Evolutionary conservation across 352 stramenopile genomes (phyloP), one percentile per base, ranked within the genome.

Genomic region (Pilasporangium apinafurcum): DNA sequence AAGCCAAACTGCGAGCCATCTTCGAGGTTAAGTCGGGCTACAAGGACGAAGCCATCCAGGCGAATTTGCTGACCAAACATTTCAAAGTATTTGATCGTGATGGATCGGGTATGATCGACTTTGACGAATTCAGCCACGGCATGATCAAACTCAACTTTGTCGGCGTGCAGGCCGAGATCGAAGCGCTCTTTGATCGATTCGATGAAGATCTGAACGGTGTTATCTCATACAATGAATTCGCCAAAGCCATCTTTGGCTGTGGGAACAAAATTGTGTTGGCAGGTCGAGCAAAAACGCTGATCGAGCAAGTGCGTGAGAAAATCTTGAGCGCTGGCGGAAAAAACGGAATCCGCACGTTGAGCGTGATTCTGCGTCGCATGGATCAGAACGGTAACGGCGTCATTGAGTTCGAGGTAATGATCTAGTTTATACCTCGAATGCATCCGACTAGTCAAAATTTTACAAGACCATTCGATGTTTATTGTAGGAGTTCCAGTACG

Each of bases 71-170:
- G 0, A 65, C 81, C 33, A 69, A 72, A 30, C 74, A 86, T 38
- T 95, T 96, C 43, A 73, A 68, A 16, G 63, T 44, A 22, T 96
- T 96, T 38, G 85, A 96, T 48, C 42, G 38, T 6, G 80, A 92
- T 18, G 56, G 51, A 9, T 93, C 68, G 0, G 83, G 83, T 4
- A 56, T 77, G 7, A 59, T 96, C 18, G 80, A 92, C 53, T 92
- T 88, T 53, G 78, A 95, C 44, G 84, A 96, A 56, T 96, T 95
- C 44, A 80, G 67, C 35, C 73, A 78, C 24, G 86, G 81, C 3
- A 92, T 95, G 75, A 49, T 85, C 31, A 70, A 67, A 26, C 68
- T 96, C 40, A 95, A 96, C 50, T 93, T 96, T 44, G 72, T 96
- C 6, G 85, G 86, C 18, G 83, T 89, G 20, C 86, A 95, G 51